Base-by-base conservation (phyloP, 108 stramenopile species). In the Cyclotella kingstonii region DNA sequence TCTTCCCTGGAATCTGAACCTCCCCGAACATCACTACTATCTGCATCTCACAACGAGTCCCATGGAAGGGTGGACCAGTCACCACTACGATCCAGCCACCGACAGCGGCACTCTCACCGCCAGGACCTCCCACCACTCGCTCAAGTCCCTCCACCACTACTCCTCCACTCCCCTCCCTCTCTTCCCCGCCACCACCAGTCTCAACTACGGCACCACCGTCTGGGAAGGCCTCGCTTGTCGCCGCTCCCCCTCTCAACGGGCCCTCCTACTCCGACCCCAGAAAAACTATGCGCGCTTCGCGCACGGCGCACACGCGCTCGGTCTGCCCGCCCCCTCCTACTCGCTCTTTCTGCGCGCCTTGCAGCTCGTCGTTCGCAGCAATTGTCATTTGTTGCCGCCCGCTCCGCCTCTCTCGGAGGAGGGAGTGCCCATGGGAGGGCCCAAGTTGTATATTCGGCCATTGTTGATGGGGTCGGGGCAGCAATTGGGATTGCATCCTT, bases 151-250 rank as follows among this genome's bases (percentile, higher is more conserved):
- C 17, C 58, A 83, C 38, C 77, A 83, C 34, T 90, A 84, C 58
- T 50, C 61, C 12, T 55, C 68, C 15, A 74, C 63, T 12, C 69
- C 77, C 11, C 76, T 91, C 29, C 76, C 70, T 0, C 30, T 91
- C 9, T 56, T 50, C 56, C 90, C 90, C 7, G 80, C 90, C 1
- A 85, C 82, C 5, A 87, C 87, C 10, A 84, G 83, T 7, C 42
- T 92, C 21, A 92, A 92, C 54, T 92, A 92, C 54, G 90, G 90
- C 44, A 86, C 87, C 10, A 89, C 87, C 26, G 73, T 92, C 22
- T 92, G 87, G 87, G 90, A 92, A 74, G 90, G 90, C n/a, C 68
- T 92, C 34, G 88, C 88, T 15, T 85, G 84, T 49, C 86, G 75
- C 52, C 84, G 90, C 17, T 73, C 62, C 23, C 69, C 74, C 30